Evolutionary conservation across 2,329 filamentous ascomycete species (phyloP).

Genomic region (Monosporascus sp.): DNA sequence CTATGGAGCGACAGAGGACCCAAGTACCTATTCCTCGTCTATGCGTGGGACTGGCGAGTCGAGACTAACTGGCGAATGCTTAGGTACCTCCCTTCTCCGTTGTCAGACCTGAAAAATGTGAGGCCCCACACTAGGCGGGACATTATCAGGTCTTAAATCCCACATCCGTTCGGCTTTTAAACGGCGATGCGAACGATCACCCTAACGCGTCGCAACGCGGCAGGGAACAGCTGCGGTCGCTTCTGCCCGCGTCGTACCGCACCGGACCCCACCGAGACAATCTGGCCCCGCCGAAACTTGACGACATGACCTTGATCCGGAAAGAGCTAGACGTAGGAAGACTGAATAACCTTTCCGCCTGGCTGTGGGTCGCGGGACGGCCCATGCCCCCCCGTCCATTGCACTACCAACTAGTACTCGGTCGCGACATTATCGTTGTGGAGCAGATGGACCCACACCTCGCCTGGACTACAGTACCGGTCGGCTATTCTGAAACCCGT

Average conservation of each 20-base stretch:
- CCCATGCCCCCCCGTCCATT: conserved; percentile 20
- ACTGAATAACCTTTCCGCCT: conserved; percentile 2
- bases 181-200: not conserved
- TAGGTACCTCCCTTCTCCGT: not conserved
- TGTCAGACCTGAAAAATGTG: too few species aligned
- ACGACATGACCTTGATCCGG: conserved; percentile 3
- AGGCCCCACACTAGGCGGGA: too few species aligned
- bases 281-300: conserved; percentile 4
- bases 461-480: conserved; percentile 15
- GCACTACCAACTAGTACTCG: conserved; percentile 18
- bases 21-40: too few species aligned
- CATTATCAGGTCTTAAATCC: too few species aligned
- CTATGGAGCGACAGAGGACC: too few species aligned
- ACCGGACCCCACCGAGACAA: conserved; percentile 1
- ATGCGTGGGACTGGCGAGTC: too few species aligned
- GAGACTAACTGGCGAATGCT: too few species aligned
- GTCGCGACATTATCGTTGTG: conserved; percentile 15
- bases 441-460: conserved; percentile 21
- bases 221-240: not conserved
- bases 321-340: conserved; percentile 4
- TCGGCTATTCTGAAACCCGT: conserved; percentile 20
- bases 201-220: not conserved
- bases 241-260: conserved; percentile 5
- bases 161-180: conserved; percentile 1
- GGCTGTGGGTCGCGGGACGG: conserved; percentile 23